Evolutionary conservation across 2,329 filamentous ascomycete genomes (phyloP).

Genomic region (Xylaria sp.): DNA sequence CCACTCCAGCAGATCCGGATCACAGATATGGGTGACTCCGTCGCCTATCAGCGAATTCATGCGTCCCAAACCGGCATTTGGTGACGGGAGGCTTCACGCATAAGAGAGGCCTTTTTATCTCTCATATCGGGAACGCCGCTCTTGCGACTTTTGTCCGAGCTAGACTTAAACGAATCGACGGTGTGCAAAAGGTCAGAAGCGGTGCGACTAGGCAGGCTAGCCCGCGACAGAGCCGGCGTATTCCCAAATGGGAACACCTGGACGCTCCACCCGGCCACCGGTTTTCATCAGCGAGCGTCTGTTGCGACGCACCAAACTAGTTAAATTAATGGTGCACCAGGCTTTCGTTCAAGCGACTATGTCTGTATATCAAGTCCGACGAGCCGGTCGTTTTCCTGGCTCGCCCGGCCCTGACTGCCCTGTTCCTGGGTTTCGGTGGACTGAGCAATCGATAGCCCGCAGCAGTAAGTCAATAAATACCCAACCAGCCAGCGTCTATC

Average conservation of each 20-base stretch:
- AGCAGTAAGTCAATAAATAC: too few species aligned
- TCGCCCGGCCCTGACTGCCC: background rate
- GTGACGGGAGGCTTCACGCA: background rate
- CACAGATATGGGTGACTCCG: background rate
- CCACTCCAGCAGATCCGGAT: too few species aligned
- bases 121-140: background rate
- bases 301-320: background rate
- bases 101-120: background rate
- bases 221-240: background rate
- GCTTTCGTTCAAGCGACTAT: background rate
- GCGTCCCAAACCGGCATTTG: background rate
- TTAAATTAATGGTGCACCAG: background rate
- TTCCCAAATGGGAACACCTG: background rate
- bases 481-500: background rate
- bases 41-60: background rate
- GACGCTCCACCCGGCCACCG: background rate
- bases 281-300: background rate
- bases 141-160: background rate
- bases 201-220: background rate
- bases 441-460: background rate
- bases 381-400: background rate
- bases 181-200: slow-evolving; percentile 3
- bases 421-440: background rate
- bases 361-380: background rate
- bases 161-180: slow-evolving; percentile 4